Conservation (phyloP, 768 basidiomycete genomes). For the Russula sp. region DNA sequence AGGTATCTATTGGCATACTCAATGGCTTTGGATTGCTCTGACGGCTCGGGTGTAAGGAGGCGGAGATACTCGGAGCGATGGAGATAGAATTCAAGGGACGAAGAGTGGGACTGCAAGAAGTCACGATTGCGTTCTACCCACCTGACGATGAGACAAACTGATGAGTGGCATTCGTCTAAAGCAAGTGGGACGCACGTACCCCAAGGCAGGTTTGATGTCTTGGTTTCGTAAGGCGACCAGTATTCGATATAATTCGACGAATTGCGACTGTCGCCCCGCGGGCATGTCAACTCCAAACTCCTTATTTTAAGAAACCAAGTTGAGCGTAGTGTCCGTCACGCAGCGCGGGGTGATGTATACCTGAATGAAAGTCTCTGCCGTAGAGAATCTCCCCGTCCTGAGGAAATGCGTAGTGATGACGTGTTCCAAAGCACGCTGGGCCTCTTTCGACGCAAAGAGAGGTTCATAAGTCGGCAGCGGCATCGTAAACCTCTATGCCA, state of each 20-base stretch:
- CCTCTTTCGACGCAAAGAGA: slow-evolving; percentile 55
- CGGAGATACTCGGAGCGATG: slow-evolving; percentile 88
- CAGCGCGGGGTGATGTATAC: slow-evolving; percentile 33
- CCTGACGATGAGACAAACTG: slow-evolving; percentile 35
- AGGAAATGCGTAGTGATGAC: slow-evolving; percentile 72
- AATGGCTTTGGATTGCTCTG: slow-evolving; percentile 53
- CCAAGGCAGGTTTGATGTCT: slow-evolving; percentile 71
- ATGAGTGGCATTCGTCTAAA: slow-evolving; percentile 2
- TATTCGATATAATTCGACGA: slow-evolving; percentile 66
- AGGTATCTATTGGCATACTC: slow-evolving; percentile 67
- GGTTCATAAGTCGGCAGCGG: slow-evolving; percentile 59
- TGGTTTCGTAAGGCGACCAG: slow-evolving; percentile 56
- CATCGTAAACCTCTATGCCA: slow-evolving; percentile 43
- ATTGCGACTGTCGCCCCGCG: slow-evolving; percentile 43
- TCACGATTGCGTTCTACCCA: slow-evolving; percentile 65
- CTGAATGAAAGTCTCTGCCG: slow-evolving; percentile 66
- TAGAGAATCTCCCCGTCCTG: slow-evolving; percentile 73
- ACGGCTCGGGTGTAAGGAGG: slow-evolving; percentile 54
- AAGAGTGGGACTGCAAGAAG: slow-evolving; percentile 63
- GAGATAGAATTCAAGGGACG: slow-evolving; percentile 81
- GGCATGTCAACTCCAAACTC: slow-evolving; percentile 60
- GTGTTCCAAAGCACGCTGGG: slow-evolving; percentile 54
- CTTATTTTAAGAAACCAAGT: slow-evolving; percentile 30
- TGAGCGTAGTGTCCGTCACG: slow-evolving; percentile 3
- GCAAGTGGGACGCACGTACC: slow-evolving; percentile 39